Base-by-base conservation (phyloP, 805 yeast species). In the Candida ponderosae region DNA sequence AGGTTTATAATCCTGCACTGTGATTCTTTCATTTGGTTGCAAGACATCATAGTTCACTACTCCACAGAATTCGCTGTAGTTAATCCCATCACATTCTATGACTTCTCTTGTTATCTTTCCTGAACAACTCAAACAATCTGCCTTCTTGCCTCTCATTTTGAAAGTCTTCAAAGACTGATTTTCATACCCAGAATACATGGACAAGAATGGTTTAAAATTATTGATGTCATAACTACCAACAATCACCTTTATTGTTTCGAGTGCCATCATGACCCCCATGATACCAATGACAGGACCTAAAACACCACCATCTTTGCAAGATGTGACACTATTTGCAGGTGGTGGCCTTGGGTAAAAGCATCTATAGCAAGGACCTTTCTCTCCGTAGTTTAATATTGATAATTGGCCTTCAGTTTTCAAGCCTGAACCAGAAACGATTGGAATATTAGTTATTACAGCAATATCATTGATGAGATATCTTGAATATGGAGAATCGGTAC, bases 281-380 rank as follows among this genome's bases (percentile, higher is more conserved):
- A 87, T 49, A 0, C 98, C 99, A 38, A 93, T 94, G n/a, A 89
- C 93, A 0, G 97, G 95, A 0, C 98, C 98, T 19, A 93, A 58
- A 1, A 90, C 94, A 5, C 97, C 97, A 3, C 95, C 95, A 58
- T 88, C 97, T 13, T 84, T 75, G 50, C 99, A 93, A 0, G 94
- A 73, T 0, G 87, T 74, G 1, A 89, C 87, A 2, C 83, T 68
- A 40, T 76, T 79, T 1, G 96, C 84, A 1, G 89, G 77, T 0
- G 98, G 97, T 0, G 97, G 96, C 7, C 63, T 63, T 0, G 98
- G 97, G 48, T 84, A 86, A 59, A 89, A 78, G 54, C 99, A 93
- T 42, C 99, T 65, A 54, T 93, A 93, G 56, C 99, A 93, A 0
- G 99, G 99, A 0, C 95, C 96, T 3, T 42, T 37, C 17, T 66